Evolutionary conservation across 805 yeast species (phyloP).

Genomic region (Yarrowia keelungensis): DNA sequence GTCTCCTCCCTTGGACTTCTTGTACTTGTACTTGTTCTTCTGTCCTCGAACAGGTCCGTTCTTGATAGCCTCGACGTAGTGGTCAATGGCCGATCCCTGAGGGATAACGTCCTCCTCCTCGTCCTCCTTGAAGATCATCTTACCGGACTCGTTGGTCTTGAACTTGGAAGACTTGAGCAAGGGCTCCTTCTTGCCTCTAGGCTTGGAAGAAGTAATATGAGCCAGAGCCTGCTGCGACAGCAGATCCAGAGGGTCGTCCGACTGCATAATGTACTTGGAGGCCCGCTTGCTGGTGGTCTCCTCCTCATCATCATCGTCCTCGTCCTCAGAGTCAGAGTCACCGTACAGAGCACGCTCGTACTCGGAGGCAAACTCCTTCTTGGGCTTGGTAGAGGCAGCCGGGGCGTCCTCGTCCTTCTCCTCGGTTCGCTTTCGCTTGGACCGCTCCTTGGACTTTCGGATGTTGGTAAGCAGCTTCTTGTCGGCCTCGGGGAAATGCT

Average conservation of each 20-base stretch:
- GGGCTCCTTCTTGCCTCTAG: slow-evolving; percentile 57
- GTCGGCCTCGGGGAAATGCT: slow-evolving; percentile 89
- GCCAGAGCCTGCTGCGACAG: slow-evolving; percentile 84
- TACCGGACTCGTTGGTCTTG: slow-evolving; percentile 65
- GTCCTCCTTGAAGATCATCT: slow-evolving; percentile 66
- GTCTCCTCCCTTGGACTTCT: slow-evolving; percentile 63
- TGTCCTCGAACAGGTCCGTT: slow-evolving; percentile 95
- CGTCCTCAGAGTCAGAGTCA: slow-evolving; percentile 66
- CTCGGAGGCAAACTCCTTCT: slow-evolving; percentile 68
- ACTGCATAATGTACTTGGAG: slow-evolving; percentile 70
- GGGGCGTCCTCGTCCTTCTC: slow-evolving; percentile 51
- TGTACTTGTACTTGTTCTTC: slow-evolving; percentile 86
- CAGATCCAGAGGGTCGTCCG: slow-evolving; percentile 84
- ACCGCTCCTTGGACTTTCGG: slow-evolving; percentile 83
- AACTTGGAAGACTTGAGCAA: slow-evolving; percentile 49
- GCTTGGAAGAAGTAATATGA: slow-evolving; percentile 87
- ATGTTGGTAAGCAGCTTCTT: slow-evolving; percentile 82
- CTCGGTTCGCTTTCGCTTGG: slow-evolving; percentile 69
- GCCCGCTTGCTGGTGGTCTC: slow-evolving; percentile 40
- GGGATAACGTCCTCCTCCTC: slow-evolving; percentile 44
- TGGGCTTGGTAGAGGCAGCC: slow-evolving; percentile 51
- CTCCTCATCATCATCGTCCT: slow-evolving; percentile 58
- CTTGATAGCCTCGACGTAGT: slow-evolving; percentile 91
- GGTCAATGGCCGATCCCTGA: slow-evolving; percentile 68
- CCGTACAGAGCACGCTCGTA: slow-evolving; percentile 92